Evolutionary conservation across 805 yeast genomes (phyloP), one percentile per base, ranked within the genome.

Genomic region (Starmerella powellii): DNA sequence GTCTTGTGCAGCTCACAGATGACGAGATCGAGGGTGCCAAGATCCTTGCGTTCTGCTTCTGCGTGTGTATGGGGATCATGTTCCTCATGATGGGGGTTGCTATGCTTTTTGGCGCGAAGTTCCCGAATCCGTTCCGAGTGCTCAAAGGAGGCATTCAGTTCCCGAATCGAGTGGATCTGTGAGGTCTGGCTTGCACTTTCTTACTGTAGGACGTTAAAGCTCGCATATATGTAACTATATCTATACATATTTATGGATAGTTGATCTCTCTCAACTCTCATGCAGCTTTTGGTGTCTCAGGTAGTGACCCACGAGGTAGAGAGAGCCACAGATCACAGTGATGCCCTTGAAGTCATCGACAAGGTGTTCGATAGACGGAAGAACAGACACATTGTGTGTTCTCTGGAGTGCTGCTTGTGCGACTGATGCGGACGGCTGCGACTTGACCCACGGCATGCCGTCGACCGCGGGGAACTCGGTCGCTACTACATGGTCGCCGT

Each of bases 391-490:
- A 2, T 62, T 55, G 4, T 55, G 57, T 5, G 48, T 26, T 11
- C 42, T 24, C 46, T 29, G n/a, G 37, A 39, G 21, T 34, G 52
- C 50, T 13, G 41, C 38, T 11, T 15, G 17, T 6, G 27, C 27
- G 28, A 78, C 54, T 15, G 58, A 62, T 1, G 44, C 52, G 1
- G 65, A 54, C 3, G 56, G 53, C 48, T 65, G 67, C 1, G 87
- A 63, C 32, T 66, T 54, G 4, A 91, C 76, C 97, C 97, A 91
- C 0, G 97, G 95, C 98, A 91, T 91, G 0, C 84, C 80, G 12
- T 79, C 87, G 0, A 93, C 88, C 1, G 63, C 53, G 2, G 76
- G 71, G 57, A 87, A 91, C 26, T 64, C 56, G 0, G 88, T 76
- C 1, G 78, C 69, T 1, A 79, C 61, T 0, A 87, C 71, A 2